Base-by-base conservation (phyloP, 1,284 basidiomycete species). In the Jaminaea rosea region DNA sequence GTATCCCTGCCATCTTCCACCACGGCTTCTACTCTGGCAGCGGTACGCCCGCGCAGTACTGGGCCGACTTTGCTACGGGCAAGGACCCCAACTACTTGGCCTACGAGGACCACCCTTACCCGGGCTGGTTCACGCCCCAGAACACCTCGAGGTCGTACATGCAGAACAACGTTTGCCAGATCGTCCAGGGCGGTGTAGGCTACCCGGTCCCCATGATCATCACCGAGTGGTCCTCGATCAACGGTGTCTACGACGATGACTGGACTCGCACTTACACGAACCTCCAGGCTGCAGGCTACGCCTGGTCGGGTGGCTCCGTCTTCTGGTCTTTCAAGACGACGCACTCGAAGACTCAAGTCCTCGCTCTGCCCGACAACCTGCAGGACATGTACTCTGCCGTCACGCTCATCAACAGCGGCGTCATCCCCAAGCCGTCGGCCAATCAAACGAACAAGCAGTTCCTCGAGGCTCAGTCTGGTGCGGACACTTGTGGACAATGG, bases 61-160 rank as follows among this genome's bases (percentile, higher is more conserved):
- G 67, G 67, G 15, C 41, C 17, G 42, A 54, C 23, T 72, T 69
- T 47, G 56, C 59, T 4, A 42, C 44, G 6, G 63, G 59, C 49
- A 64, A 72, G 56, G 47, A 69, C 47, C 68, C 66, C 46, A 59
- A 55, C 49, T 60, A 55, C 51, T 58, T 72, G 44, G 58, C 64
- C 41, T 68, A 67, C 56, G 63, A 67, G 45, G 59, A 68, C 45
- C 67, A 72, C 49, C 69, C 69, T 11, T 70, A 70, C 58, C 67
- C 69, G 0, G 69, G 63, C 3, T 72, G 65, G 65, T 72, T 66
- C 60, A 27, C 50, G 11, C 31, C 55, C 5, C 52, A 57, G 21
- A 55, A 54, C 1, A 54, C 60, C 19, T 26, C 41, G 21, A n/a
- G 28, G 2, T n/a, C 24, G n/a, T 42, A 31, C 36, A 64, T 68